Evolutionary conservation across 2,329 filamentous ascomycete genomes (phyloP).

Genomic region (Thelonectria discophora): DNA sequence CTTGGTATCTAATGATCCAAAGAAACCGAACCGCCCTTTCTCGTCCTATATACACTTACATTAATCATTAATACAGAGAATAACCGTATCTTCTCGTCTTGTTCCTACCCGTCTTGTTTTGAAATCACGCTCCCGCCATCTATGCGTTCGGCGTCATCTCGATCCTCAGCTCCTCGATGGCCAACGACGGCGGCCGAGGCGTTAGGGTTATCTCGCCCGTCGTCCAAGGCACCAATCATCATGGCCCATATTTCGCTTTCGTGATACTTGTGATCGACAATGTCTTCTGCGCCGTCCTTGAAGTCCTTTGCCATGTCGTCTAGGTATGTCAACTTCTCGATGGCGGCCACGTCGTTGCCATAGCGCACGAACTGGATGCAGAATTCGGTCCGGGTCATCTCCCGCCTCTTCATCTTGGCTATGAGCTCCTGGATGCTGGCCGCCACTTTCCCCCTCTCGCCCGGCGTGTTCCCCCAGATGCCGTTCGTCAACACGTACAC

Average conservation of each 20-base stretch:
- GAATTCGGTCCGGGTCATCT: conserved; percentile 1
- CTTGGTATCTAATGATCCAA: neutral
- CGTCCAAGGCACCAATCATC: conserved; percentile 14
- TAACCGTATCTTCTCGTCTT: too few species aligned
- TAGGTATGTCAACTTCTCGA: conserved; percentile 14
- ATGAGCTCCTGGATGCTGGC: conserved; percentile 13
- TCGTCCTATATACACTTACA: neutral
- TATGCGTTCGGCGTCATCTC: neutral
- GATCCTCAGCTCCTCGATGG: neutral
- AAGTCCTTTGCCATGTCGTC: conserved; percentile 14
- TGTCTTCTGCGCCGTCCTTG: conserved; percentile 9
- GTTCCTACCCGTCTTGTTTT: neutral
- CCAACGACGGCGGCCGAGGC: neutral
- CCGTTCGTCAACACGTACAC: conserved; percentile 28
- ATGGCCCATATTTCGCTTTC: conserved; percentile 19
- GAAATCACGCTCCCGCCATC: neutral
- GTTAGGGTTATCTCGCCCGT: neutral
- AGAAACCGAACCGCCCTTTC: neutral
- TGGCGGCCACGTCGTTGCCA: conserved; percentile 10
- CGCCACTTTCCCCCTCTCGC: neutral
- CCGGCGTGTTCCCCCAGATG: neutral
- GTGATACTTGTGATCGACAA: conserved; percentile 26
- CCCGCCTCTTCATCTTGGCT: neutral
- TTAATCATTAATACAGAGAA: neutral
- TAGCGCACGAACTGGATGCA: conserved; percentile 31